Conservation (phyloP, 2,329 filamentous ascomycete genomes). For the Exophiala sideris region DNA sequence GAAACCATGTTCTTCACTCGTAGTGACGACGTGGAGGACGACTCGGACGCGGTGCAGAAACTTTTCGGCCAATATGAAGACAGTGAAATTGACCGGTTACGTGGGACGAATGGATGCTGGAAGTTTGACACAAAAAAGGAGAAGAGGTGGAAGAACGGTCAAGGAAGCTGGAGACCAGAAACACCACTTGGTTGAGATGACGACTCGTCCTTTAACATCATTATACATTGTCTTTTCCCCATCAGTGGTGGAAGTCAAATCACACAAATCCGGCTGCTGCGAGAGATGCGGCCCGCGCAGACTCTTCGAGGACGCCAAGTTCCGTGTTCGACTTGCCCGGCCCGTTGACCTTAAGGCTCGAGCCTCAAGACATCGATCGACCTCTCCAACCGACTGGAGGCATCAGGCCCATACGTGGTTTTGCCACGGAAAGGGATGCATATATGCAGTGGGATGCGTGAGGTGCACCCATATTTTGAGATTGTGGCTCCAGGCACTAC, state of each 20-base stretch:
- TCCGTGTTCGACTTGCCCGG: too few species aligned
- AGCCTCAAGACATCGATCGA: not conserved
- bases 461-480: too few species aligned
- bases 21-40: not conserved
- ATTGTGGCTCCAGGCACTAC: not conserved
- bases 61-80: not conserved
- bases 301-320: too few species aligned
- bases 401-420: too few species aligned
- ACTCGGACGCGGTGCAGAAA: not conserved
- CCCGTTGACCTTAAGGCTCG: not conserved
- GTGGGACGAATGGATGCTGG: conserved; percentile 21
- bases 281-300: not conserved
- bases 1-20: conserved; percentile 72
- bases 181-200: conserved; percentile 16
- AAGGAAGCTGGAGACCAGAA: conserved; percentile 9
- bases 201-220: too few species aligned
- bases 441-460: too few species aligned
- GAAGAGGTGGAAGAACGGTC: conserved; percentile 18
- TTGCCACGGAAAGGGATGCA: too few species aligned
- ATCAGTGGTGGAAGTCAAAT: too few species aligned
- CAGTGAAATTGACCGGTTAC: conserved; percentile 10
- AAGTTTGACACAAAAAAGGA: conserved; percentile 21
- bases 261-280: too few species aligned
- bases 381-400: too few species aligned
- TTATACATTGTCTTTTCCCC: too few species aligned